These are phyloP conservation scores for Xylaria cubensis DNA, from an alignment of 495 filamentous ascomycete genomes.

Conservation along the genomic window DNA sequence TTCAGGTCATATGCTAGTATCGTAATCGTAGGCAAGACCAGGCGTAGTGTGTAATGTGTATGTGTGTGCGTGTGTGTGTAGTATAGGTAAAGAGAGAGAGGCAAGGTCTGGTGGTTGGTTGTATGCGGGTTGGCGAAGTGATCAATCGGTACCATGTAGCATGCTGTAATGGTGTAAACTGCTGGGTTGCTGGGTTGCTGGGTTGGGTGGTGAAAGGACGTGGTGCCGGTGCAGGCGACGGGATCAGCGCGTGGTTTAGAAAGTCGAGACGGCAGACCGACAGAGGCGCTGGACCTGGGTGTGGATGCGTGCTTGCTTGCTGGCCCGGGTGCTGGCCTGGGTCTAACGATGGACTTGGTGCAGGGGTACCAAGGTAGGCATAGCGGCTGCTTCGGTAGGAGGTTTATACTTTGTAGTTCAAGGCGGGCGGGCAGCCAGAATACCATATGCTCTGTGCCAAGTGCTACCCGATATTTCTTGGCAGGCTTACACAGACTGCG, in stretches of 20 bases:
- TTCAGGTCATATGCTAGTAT: slow-evolving; percentile 9
- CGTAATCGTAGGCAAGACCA: background rate
- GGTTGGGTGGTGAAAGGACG: slow-evolving; percentile 8
- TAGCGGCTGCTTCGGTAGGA: background rate
- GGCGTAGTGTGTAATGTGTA: background rate
- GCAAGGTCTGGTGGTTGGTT: slow-evolving; percentile 9
- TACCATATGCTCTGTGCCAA: background rate
- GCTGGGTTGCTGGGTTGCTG: background rate
- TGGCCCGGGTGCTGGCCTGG: slow-evolving; percentile 9
- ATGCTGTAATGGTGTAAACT: background rate
- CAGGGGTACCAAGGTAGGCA: background rate
- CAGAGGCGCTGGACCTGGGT: slow-evolving; percentile 3
- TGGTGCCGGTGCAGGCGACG: slow-evolving; percentile 27
- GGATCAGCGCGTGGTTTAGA: slow-evolving; percentile 30
- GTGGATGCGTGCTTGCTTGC: background rate
- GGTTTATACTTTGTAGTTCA: background rate
- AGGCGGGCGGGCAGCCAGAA: background rate
- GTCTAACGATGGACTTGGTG: background rate
- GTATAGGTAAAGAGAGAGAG: background rate
- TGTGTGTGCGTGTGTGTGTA: background rate
- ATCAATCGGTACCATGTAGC: slow-evolving; percentile 6
- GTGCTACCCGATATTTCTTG: slow-evolving; percentile 14
- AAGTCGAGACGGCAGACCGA: slow-evolving; percentile 22
- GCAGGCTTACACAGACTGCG: background rate
- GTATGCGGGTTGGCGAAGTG: slow-evolving; percentile 17